phyloP scores from a whole-genome alignment of 495 filamentous ascomycete genomes.

The Xylaria cubensis region DNA sequence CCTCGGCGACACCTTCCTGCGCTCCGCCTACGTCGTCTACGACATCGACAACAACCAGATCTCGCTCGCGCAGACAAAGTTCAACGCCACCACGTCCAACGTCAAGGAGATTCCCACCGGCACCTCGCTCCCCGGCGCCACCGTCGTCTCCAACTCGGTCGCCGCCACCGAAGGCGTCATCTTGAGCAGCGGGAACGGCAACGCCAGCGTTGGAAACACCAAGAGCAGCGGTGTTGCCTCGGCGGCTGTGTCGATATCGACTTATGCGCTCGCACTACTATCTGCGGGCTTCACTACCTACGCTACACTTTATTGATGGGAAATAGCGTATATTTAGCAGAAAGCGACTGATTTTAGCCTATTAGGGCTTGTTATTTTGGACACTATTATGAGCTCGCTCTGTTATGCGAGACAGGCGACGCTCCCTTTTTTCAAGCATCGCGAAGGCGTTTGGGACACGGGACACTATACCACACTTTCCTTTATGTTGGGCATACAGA shows the following conservation, averaged over 20 bases:
- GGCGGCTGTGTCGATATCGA: conserved; percentile 18
- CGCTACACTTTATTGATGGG: conserved; percentile 24
- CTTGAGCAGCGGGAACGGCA: conserved; percentile 32
- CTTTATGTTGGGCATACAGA: not conserved
- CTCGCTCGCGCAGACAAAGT: conserved; percentile 82
- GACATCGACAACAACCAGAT: conserved; percentile 90
- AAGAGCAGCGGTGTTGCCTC: conserved; percentile 18
- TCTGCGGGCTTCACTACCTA: conserved; percentile 27
- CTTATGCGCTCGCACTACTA: conserved; percentile 22
- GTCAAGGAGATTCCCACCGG: conserved; percentile 78
- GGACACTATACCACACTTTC: conserved; percentile 5
- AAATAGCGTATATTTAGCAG: not conserved
- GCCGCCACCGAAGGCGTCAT: conserved; percentile 53
- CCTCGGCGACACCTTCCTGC: conserved; percentile 91
- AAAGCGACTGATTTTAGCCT: not conserved
- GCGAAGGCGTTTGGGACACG: conserved; percentile 18
- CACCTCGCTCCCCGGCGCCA: conserved; percentile 72
- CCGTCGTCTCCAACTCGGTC: conserved; percentile 68
- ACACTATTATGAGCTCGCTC: not conserved
- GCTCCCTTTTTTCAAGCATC: conserved; percentile 4
- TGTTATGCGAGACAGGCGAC: not conserved
- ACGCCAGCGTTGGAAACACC: conserved; percentile 24
- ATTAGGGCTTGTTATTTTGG: not conserved
- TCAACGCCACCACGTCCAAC: conserved; percentile 70
- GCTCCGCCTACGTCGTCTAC: conserved; percentile 91